phyloP scores from a whole-genome alignment of 257 asterid species.

The Handroanthus guayacan region DNA sequence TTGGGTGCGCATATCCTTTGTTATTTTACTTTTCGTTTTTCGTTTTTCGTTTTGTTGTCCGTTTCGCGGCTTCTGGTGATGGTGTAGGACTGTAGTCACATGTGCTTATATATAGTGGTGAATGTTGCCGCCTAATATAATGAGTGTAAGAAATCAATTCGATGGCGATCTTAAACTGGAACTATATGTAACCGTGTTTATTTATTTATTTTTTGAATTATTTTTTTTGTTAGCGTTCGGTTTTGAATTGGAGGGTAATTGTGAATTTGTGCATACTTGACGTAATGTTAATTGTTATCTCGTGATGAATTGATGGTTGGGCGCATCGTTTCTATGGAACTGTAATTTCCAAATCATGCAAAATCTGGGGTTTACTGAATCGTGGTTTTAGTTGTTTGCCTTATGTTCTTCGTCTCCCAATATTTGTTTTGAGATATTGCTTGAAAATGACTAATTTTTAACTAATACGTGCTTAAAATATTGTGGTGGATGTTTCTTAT shows the following conservation, averaged over 20 bases:
- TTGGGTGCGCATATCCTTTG: slow-evolving; percentile 57
- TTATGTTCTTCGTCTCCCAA: background rate
- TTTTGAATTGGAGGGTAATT: slow-evolving; percentile 24
- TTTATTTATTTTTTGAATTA: background rate
- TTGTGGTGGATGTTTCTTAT: background rate
- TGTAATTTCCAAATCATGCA: slow-evolving; percentile 18
- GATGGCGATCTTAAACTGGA: background rate
- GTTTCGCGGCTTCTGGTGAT: slow-evolving; percentile 18
- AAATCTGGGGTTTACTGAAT: background rate
- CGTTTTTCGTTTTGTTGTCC: background rate
- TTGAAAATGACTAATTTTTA: background rate
- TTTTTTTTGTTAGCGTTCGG: background rate
- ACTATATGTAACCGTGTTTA: background rate
- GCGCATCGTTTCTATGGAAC: slow-evolving; percentile 21
- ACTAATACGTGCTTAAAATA: slow-evolving; percentile 7
- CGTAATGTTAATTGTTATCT: background rate
- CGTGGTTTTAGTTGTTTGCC: background rate
- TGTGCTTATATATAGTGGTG: slow-evolving; percentile 25
- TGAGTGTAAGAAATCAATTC: background rate
- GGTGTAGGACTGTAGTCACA: slow-evolving; percentile 11
- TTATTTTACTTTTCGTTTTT: background rate
- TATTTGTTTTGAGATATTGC: background rate
- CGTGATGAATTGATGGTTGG: slow-evolving; percentile 9
- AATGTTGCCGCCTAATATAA: background rate
- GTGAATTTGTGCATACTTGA: slow-evolving; percentile 28